Evolutionary conservation across 129 eudicot genomes (phyloP), one percentile per base, ranked within the genome.

Genomic region (Arctium lappa): DNA sequence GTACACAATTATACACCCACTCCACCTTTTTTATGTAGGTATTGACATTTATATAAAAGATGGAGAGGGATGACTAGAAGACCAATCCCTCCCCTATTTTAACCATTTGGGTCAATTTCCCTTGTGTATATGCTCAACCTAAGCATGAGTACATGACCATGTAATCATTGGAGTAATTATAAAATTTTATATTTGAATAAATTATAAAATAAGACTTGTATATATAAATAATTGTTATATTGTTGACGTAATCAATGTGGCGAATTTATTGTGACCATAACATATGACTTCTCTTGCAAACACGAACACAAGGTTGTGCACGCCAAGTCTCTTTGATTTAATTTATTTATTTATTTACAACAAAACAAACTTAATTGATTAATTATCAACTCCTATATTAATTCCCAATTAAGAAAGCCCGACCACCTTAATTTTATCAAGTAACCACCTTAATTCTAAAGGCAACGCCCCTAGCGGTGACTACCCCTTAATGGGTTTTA

Each of bases 271-370:
- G 30, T 40, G 79, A 84, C 75, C 33, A 37, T 39, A 78, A 42
- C 15, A 77, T 77, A 15, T 79, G 56, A 73, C 82, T 72, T 84
- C 3, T 30, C 63, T 71, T 69, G 40, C 60, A 69, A 72, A 70
- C 33, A 82, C 30, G 48, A 18, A 44, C 76, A 38, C 29, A 15
- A n/a, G 73, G 36, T 12, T 34, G 34, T 84, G 76, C 80, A 79
- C 80, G 80, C 80, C 2, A 84, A 84, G 76, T 84, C 34, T 73
- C 27, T 40, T 15, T 37, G 33, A 31, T 39, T 13, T 22, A 22
- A 22, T 22, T 22, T 22, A 22, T 22, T 22, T 22, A 22, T 22
- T 22, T 37, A 33, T 70, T 27, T 12, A n/a, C 33, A 83, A 31
- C 79, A 39, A 78, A 78, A n/a, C 27, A 16, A 60, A n/a, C 68